Evolutionary conservation across 129 eudicot species (phyloP).

Genomic region (Flaveria robusta): DNA sequence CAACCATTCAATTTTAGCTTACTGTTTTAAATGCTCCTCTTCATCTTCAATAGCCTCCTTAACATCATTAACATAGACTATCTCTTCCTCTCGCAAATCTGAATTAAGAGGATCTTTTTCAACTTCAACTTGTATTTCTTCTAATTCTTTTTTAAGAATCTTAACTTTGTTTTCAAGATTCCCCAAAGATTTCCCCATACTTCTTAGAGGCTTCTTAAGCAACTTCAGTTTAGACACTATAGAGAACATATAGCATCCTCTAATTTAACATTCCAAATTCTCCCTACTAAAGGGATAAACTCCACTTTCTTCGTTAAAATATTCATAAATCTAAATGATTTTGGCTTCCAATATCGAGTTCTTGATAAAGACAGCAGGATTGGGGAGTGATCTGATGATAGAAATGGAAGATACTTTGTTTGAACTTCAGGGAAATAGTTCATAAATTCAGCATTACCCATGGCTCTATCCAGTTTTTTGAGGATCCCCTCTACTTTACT

Average conservation of each 20-base stretch:
- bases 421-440: accelerated
- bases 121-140: background rate
- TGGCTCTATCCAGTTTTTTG: background rate
- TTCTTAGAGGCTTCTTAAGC: background rate
- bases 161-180: background rate
- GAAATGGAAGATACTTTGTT: background rate
- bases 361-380: background rate
- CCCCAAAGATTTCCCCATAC: accelerated
- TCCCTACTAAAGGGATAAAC: background rate
- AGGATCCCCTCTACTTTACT: background rate
- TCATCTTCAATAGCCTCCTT: background rate
- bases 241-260: background rate
- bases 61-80: background rate
- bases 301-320: accelerated
- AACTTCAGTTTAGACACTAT: background rate
- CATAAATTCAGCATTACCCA: background rate
- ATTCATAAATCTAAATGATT: background rate
- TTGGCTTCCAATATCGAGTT: background rate
- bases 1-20: background rate
- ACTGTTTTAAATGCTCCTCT: background rate
- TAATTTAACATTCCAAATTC: accelerated
- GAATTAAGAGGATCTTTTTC: background rate
- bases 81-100: background rate
- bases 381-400: background rate
- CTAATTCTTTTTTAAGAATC: accelerated